Percentiles rank a stretch among this genome's conserved stretches.
Conservation (phyloP, 192 early-diverging fungal species). For the Backusella australiensis region DNA sequence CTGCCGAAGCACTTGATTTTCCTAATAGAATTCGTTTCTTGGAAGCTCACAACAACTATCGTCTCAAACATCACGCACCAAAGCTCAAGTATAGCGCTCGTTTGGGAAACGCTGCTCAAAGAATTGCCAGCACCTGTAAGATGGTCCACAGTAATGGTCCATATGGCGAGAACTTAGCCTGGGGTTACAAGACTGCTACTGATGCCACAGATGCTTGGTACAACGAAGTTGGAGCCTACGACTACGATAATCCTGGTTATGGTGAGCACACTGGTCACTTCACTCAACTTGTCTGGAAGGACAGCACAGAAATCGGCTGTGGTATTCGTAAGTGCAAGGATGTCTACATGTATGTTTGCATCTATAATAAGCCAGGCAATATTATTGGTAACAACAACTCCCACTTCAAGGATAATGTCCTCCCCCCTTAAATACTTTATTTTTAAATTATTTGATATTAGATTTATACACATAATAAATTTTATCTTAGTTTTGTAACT, state of each 20-base stretch:
- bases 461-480: background rate
- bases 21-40: slow-evolving; percentile 5
- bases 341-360: slow-evolving; percentile 37
- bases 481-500: background rate
- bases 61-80: slow-evolving; percentile 34
- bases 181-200: slow-evolving; percentile 35
- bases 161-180: slow-evolving; percentile 45
- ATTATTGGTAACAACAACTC: slow-evolving; percentile 6
- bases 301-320: slow-evolving; percentile 34
- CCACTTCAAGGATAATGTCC: slow-evolving; percentile 36
- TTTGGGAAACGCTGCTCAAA: slow-evolving; percentile 35
- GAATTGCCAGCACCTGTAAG: slow-evolving; percentile 31
- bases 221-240: slow-evolving; percentile 36
- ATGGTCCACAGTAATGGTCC: slow-evolving; percentile 37
- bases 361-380: slow-evolving; percentile 44
- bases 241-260: slow-evolving; percentile 41
- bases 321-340: slow-evolving; percentile 26
- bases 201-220: slow-evolving; percentile 39
- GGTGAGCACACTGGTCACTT: slow-evolving; percentile 39
- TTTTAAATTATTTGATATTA: background rate
- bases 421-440: background rate
- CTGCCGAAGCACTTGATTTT: background rate
- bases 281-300: slow-evolving; percentile 43
- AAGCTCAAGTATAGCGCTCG: slow-evolving; percentile 38
- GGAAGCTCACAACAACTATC: slow-evolving; percentile 40